phyloP scores from a whole-genome alignment of 2,329 filamentous ascomycete species.

The Cladobotryum mycophilum region DNA sequence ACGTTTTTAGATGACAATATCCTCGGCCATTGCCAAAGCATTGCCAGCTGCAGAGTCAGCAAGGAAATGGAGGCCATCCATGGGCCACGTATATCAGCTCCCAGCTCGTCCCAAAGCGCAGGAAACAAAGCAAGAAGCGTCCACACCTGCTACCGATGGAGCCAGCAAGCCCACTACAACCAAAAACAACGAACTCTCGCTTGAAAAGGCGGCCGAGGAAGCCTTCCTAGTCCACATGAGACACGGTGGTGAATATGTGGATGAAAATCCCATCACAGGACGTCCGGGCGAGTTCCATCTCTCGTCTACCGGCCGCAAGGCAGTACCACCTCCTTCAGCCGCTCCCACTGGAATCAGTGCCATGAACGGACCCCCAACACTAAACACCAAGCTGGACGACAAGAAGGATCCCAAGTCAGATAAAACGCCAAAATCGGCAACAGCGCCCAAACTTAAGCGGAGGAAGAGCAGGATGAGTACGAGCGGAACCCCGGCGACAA shows the following conservation, averaged over 20 bases:
- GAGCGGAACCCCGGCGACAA: conserved; percentile 26
- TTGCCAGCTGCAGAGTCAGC: conserved; percentile 45
- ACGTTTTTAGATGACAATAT: conserved; percentile 44
- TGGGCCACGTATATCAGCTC: conserved; percentile 46
- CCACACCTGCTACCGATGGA: conserved; percentile 34
- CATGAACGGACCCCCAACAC: conserved; percentile 26
- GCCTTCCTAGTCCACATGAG: conserved; percentile 51
- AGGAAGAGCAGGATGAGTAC: conserved; percentile 42
- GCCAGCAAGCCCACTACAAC: conserved; percentile 24
- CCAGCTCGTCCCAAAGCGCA: conserved; percentile 26
- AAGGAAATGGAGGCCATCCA: conserved; percentile 49
- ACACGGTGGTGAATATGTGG: conserved; percentile 59
- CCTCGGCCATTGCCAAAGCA: conserved; percentile 47
- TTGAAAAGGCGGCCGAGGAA: conserved; percentile 49
- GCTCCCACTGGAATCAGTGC: conserved; percentile 28
- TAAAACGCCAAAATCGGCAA: conserved; percentile 38
- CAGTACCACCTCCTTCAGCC: conserved; percentile 25
- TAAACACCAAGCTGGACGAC: conserved; percentile 37
- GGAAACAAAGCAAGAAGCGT: conserved; percentile 43
- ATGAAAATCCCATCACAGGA: conserved; percentile 63
- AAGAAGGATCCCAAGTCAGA: conserved; percentile 43
- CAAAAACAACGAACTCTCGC: conserved; percentile 33
- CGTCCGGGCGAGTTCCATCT: conserved; percentile 60
- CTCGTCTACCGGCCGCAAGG: conserved; percentile 52
- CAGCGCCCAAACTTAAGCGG: conserved; percentile 38